Conservation (phyloP, 306 rosid species). For the Morella rubra region DNA sequence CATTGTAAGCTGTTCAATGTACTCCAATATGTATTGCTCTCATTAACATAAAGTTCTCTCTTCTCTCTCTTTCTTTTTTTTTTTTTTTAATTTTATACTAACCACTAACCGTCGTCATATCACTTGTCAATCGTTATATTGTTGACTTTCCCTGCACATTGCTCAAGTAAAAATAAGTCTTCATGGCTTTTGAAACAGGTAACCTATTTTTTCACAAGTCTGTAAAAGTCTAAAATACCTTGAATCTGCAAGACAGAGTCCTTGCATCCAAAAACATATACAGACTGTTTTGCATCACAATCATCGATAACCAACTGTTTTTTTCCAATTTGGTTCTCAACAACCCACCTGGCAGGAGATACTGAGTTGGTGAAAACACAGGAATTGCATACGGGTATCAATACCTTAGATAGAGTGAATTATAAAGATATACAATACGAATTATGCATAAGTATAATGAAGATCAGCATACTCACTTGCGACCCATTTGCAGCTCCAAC, state of each 20-base stretch:
- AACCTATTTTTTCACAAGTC: neutral
- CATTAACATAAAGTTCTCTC: conserved; percentile 1
- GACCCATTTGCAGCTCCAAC: conserved; percentile 98
- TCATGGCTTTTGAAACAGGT: conserved; percentile 20
- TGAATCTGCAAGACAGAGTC: conserved; percentile 88
- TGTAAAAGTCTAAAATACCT: conserved; percentile 50
- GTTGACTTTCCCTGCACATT: conserved; percentile 89
- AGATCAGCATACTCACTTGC: conserved; percentile 64
- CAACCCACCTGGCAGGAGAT: conserved; percentile 73
- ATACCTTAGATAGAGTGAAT: conserved; percentile 19
- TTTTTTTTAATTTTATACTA: conserved; percentile 32
- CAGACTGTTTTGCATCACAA: conserved; percentile 94
- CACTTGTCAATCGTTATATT: conserved; percentile 96
- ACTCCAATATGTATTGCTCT: conserved; percentile 27
- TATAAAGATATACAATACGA: too few species aligned
- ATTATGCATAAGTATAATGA: neutral
- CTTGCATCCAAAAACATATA: conserved; percentile 94
- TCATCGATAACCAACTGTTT: conserved; percentile 81
- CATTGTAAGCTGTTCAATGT: conserved; percentile 16
- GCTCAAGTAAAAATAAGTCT: conserved; percentile 12
- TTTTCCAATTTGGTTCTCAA: conserved; percentile 90
- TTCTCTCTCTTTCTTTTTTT: neutral
- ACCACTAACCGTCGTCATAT: too few species aligned
- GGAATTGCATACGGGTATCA: conserved; percentile 18
- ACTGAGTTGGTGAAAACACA: conserved; percentile 12